Conservation (phyloP, 2,329 filamentous ascomycete species). For the Chrysosporium keratinophilum region DNA sequence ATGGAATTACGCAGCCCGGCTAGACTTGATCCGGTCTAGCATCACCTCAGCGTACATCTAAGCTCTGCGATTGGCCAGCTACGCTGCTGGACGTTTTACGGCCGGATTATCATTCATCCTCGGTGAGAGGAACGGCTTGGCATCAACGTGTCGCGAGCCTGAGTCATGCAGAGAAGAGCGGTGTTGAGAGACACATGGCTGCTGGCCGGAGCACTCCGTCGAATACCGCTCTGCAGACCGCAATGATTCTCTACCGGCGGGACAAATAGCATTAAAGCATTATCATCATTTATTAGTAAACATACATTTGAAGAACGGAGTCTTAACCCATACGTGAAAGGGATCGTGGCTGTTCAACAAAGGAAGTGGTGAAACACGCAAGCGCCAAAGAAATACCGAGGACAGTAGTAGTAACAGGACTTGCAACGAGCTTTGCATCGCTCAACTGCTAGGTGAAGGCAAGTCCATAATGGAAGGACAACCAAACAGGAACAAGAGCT, state of each 20-base stretch:
- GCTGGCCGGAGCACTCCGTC: no score
- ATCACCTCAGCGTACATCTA: not conserved
- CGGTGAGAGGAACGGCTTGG: no score
- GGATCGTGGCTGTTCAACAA: not conserved
- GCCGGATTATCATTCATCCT: not conserved
- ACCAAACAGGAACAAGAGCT: not conserved
- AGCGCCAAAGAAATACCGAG: no score
- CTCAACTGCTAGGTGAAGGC: no score
- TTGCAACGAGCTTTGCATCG: not conserved
- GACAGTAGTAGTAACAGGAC: no score
- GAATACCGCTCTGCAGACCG: no score
- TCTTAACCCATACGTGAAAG: not conserved
- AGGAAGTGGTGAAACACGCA: not conserved
- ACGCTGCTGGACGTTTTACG: not conserved
- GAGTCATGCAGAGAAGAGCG: no score
- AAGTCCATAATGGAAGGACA: not conserved
- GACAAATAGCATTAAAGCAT: not conserved
- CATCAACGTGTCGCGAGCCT: no score
- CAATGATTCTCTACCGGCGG: no score
- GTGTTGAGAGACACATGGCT: no score
- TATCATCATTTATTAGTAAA: not conserved
- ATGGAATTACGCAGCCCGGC: not conserved
- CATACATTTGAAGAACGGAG: not conserved
- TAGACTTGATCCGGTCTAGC: not conserved
- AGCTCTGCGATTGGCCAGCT: not conserved